Percentiles rank a stretch among this genome's conserved stretches.
phyloP scores from a whole-genome alignment of 148 eudicot species.

The Dysphania ambrosioides region DNA sequence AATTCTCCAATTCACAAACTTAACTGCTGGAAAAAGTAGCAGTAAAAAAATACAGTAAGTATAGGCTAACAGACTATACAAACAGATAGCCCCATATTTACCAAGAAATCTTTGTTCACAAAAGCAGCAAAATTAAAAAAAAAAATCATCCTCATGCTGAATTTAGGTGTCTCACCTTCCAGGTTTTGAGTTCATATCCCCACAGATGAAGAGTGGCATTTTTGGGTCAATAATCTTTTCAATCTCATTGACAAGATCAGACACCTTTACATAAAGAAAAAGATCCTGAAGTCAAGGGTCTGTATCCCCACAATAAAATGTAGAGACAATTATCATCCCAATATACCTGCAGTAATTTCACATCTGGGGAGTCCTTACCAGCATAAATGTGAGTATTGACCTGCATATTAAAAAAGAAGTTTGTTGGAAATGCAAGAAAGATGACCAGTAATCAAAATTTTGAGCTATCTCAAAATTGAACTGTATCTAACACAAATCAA shows the following conservation, averaged over 20 bases:
- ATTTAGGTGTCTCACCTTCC: slow-evolving; percentile 61
- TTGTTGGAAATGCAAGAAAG: slow-evolving; percentile 3
- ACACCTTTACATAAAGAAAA: slow-evolving; percentile 27
- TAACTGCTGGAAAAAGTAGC: not conserved
- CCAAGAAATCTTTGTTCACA: not conserved
- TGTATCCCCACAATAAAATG: not conserved
- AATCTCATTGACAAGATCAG: slow-evolving; percentile 56
- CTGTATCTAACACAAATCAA: slow-evolving; percentile 4
- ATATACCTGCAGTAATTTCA: slow-evolving; percentile 67
- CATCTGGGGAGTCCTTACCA: slow-evolving; percentile 60
- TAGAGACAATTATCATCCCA: not conserved
- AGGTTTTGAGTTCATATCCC: slow-evolving; percentile 83
- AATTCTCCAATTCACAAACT: not conserved
- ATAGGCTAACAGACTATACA: slow-evolving; percentile 11
- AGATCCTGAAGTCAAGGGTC: slow-evolving; percentile 19
- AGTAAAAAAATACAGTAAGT: not conserved
- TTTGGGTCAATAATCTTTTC: slow-evolving; percentile 63
- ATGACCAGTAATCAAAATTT: not conserved
- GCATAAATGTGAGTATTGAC: slow-evolving; percentile 76
- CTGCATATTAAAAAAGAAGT: slow-evolving; percentile 32
- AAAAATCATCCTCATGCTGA: not conserved
- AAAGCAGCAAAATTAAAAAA: not conserved
- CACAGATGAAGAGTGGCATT: slow-evolving; percentile 83
- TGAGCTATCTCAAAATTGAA: not conserved
- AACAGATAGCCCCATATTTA: slow-evolving; percentile 12